Evolutionary conservation across 2,329 filamentous ascomycete genomes (phyloP), one percentile per base, ranked within the genome.

Genomic region (Botrytis fabae): DNA sequence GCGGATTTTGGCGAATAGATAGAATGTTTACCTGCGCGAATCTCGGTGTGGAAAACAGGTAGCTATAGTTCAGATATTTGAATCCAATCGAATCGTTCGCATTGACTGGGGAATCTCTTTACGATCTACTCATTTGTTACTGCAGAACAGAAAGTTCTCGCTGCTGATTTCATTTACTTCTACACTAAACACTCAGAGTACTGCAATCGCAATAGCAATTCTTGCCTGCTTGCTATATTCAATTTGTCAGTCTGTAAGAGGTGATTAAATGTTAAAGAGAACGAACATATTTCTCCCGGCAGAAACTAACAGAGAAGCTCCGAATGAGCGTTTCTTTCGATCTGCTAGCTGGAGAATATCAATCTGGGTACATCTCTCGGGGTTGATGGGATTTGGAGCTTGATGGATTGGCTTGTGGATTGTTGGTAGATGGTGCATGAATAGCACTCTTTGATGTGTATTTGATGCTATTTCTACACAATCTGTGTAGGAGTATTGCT

Each of bases 381-480:
- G 12, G 48, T 25, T 22, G 48, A 54, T 54, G 42, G 7, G 16
- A 12, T 44, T 44, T 44, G 12, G 42, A 44, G 12, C 9, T 10
- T 16, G 16, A 14, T 16, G 16, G 14, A 16, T 9, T 5, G 16
- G 42, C 3, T 44, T 44, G 12, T 28, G 25, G 25, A 16, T n/a
- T n/a, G 14, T 1, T 7, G 2, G 3, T 12, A 54, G 48, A 54
- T n/a, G 0, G 1, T 54, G 6, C 6, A 1, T n/a, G n/a, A 54
- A 28, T 5, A 4, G 14, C 1, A 28, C 12, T n/a, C 25, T n/a
- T 54, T 25, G 14, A 54, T n/a, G 5, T n/a, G 12, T 16, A 1
- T 54, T n/a, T 1, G 25, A 54, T 7, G 5, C 12, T 12, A n/a
- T n/a, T 25, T n/a, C 35, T n/a, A 6, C 12, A 4, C n/a, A 2